Percentiles rank a stretch among this genome's conserved stretches.
Conservation (phyloP, 208 protist genomes). For the Trypanosoma platydactyli region DNA sequence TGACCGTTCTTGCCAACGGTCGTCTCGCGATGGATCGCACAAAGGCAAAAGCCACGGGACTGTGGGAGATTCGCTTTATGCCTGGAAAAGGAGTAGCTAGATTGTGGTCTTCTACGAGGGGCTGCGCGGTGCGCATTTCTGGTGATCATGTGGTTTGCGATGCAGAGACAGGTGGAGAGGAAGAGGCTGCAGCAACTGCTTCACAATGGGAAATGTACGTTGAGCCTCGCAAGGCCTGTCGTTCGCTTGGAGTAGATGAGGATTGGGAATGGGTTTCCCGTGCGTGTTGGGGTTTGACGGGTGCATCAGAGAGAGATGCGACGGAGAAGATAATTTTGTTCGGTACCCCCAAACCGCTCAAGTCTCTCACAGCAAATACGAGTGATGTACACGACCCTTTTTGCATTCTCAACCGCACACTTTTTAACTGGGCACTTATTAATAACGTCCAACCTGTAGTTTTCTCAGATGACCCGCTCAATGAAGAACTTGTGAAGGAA, state of each 20-base stretch:
- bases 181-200: neutral
- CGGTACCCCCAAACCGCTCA: constrained; percentile 29
- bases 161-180: neutral
- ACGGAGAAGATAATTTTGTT: constrained; percentile 13
- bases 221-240: constrained; percentile 5
- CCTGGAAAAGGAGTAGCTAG: neutral
- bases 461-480: constrained; percentile 19
- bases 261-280: constrained; percentile 11
- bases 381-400: constrained; percentile 18
- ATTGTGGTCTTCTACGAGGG: neutral
- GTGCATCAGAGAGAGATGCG: neutral
- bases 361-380: constrained; percentile 15
- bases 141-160: constrained; percentile 13
- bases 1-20: constrained; percentile 20
- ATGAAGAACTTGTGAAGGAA: constrained; percentile 9
- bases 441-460: constrained; percentile 26
- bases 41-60: constrained; percentile 12
- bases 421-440: constrained; percentile 34
- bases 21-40: constrained; percentile 24
- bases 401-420: constrained; percentile 23
- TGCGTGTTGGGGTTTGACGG: constrained; percentile 4
- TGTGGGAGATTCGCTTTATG: constrained; percentile 25
- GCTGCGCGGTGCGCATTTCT: constrained; percentile 3
- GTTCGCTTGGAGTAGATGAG: neutral
- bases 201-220: constrained; percentile 13